These are phyloP conservation scores for Penicillium sp. DNA, from an alignment of 2,329 filamentous ascomycete species.

Conservation along the genomic window DNA sequence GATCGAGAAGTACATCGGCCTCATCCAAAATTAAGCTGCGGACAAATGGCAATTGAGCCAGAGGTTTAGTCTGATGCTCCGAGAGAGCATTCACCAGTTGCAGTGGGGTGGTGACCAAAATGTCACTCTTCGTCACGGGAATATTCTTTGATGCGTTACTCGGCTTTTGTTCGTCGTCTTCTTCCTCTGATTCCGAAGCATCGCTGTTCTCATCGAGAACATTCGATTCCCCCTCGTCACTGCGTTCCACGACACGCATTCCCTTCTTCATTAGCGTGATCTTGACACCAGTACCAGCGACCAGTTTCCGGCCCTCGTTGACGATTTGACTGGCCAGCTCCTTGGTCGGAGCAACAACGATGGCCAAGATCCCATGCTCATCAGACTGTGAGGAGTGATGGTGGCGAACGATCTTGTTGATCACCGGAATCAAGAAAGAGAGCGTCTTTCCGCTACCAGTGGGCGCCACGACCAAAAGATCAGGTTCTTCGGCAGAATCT, in stretches of 20 bases:
- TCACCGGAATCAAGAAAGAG: slow-evolving; percentile 80
- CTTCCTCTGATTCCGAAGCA: slow-evolving; percentile 36
- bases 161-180: slow-evolving; percentile 21
- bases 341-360: slow-evolving; percentile 72
- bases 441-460: slow-evolving; percentile 96
- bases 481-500: slow-evolving; percentile 43
- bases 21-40: slow-evolving; percentile 79
- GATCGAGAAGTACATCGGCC: slow-evolving; percentile 88
- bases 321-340: slow-evolving; percentile 78
- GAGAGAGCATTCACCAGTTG: slow-evolving; percentile 69
- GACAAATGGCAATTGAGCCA: slow-evolving; percentile 58
- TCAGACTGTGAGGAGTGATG: slow-evolving; percentile 47
- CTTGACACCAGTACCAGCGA: slow-evolving; percentile 68
- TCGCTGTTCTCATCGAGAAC: slow-evolving; percentile 37
- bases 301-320: slow-evolving; percentile 75
- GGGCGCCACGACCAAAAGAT: slow-evolving; percentile 83
- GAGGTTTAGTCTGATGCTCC: slow-evolving; percentile 39
- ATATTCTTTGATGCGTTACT: slow-evolving; percentile 29
- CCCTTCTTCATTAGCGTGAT: slow-evolving; percentile 80
- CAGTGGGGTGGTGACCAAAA: slow-evolving; percentile 74
- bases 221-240: slow-evolving; percentile 35
- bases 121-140: slow-evolving; percentile 64
- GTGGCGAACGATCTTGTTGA: slow-evolving; percentile 64
- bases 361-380: slow-evolving; percentile 57
- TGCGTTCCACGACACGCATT: slow-evolving; percentile 59